Percentiles rank a stretch among this genome's conserved stretches.
Evolutionary conservation across 306 rosid species (phyloP).

Genomic region (Vigna unguiculata): DNA sequence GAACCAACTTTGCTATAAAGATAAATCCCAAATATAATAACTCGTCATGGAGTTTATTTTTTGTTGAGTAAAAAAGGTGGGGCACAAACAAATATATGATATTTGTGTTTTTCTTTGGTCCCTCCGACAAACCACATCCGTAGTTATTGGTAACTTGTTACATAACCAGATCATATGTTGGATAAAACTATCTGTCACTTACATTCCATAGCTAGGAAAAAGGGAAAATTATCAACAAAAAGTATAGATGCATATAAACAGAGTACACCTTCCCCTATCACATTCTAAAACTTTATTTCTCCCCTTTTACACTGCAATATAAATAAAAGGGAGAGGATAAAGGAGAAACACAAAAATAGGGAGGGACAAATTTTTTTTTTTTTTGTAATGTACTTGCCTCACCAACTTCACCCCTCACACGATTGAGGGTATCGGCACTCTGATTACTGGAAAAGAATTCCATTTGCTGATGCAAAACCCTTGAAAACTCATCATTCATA

Average conservation of each 20-base stretch:
- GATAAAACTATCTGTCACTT: constrained; percentile 14
- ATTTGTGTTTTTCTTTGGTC: constrained; percentile 11
- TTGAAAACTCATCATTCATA: constrained; percentile 97
- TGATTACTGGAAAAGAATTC: constrained; percentile 91
- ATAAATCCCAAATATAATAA: constrained; percentile 12
- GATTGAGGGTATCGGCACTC: constrained; percentile 84
- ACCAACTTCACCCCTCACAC: constrained; percentile 91
- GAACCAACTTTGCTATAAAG: constrained; percentile 32
- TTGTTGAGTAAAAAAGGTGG: constrained; percentile 12
- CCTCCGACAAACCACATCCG: constrained; percentile 20
- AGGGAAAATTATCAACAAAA: constrained; percentile 31
- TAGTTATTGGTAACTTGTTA: not conserved
- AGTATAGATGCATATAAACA: constrained; percentile 15
- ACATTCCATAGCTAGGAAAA: constrained; percentile 15
- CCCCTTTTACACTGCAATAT: constrained; percentile 27
- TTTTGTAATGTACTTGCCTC: constrained; percentile 76
- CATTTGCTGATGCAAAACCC: constrained; percentile 99
- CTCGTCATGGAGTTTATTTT: constrained; percentile 13
- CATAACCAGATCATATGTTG: constrained; percentile 17
- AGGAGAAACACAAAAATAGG: constrained; percentile 34
- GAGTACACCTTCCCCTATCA: constrained; percentile 25
- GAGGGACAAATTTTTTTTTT: constrained; percentile 12
- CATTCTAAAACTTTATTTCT: constrained; percentile 31
- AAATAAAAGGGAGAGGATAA: constrained; percentile 20
- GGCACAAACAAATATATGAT: constrained; percentile 1